Base-by-base conservation (phyloP, 2,329 filamentous ascomycete species). In the Paecilomyces sp. region DNA sequence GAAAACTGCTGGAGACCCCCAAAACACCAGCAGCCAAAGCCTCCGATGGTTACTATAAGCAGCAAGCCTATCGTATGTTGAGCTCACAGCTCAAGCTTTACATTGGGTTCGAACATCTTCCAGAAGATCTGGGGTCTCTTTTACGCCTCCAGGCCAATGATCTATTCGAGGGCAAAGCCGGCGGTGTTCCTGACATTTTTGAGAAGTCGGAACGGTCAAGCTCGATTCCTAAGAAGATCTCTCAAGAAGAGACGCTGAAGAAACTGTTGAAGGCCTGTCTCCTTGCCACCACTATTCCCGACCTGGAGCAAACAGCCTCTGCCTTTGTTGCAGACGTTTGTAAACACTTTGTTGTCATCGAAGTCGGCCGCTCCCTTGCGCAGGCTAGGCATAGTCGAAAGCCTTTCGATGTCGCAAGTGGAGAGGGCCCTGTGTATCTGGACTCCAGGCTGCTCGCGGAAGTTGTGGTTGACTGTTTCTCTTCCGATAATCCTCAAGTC, bases 101-200 rank as follows among this genome's bases (percentile, higher is more conserved):
- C 58, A 89, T 99, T 60, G 94, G 94, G 3, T 86, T 86, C 62
- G 94, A 99, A 69, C 88, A 84, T 67, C 80, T 97, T 12, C 93
- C 93, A 0, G 94, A 99, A 7, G 93, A 99, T 64, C 85, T 97
- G 63, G 87, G 91, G 3, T 85, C 90, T 53, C 81, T 95, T 8
- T 84, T 99, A 54, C 88, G 94, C 36, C 82, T 97, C 4, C 91
- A 97, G 72, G 92, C 91, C 0, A 90, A 96, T 67, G 94, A 99
- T 67, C 78, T 97, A 3, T 78, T 90, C 25, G 83, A 85, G 9
- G 85, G 85, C 63, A 93, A 91, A 66, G 87, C 92, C 56, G 83
- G 84, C 57, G 88, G 90, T 60, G 82, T 88, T 59, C 83, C 88
- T 36, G 77, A 80, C 60, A 78, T 86, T 1, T 87, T 96, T 61